Evolutionary conservation across 2,329 filamentous ascomycete species (phyloP).

Genomic region (Plectosphaerella sp.): DNA sequence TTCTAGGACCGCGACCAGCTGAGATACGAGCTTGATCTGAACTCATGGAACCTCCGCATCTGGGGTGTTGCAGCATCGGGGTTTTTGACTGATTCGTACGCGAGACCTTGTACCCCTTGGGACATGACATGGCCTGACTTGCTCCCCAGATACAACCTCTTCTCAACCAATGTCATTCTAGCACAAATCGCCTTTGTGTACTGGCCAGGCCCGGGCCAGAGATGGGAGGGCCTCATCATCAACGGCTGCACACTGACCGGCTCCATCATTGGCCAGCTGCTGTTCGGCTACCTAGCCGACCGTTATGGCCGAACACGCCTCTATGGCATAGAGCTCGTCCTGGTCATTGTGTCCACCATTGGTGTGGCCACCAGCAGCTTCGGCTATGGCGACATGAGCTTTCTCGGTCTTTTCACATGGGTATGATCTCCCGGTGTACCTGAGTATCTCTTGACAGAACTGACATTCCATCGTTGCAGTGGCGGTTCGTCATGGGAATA

Average conservation of each 20-base stretch:
- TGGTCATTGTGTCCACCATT: constrained; percentile 54
- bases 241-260: constrained; percentile 49
- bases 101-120: constrained; percentile 20
- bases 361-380: constrained; percentile 48
- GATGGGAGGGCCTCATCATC: constrained; percentile 42
- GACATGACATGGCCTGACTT: neutral
- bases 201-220: constrained; percentile 37
- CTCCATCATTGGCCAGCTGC: constrained; percentile 45
- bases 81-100: constrained; percentile 45
- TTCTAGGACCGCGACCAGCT: constrained; percentile 44
- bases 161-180: constrained; percentile 51
- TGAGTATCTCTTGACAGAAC: neutral
- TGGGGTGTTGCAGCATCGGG: constrained; percentile 52
- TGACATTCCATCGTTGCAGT: constrained; percentile 19
- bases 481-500: constrained; percentile 51
- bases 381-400: constrained; percentile 44
- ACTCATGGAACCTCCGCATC: constrained; percentile 50
- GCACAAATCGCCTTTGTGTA: constrained; percentile 49
- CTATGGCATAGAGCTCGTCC: constrained; percentile 51
- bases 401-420: constrained; percentile 46
- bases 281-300: constrained; percentile 51
- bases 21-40: constrained; percentile 48
- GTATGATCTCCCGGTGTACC: constrained; percentile 16
- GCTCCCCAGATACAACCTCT: constrained; percentile 43
- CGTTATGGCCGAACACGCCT: constrained; percentile 49